Percentiles rank a stretch among this genome's conserved stretches.
These are phyloP conservation scores for Royoungia palumana DNA, from an alignment of 768 basidiomycete genomes.

Conservation along the genomic window DNA sequence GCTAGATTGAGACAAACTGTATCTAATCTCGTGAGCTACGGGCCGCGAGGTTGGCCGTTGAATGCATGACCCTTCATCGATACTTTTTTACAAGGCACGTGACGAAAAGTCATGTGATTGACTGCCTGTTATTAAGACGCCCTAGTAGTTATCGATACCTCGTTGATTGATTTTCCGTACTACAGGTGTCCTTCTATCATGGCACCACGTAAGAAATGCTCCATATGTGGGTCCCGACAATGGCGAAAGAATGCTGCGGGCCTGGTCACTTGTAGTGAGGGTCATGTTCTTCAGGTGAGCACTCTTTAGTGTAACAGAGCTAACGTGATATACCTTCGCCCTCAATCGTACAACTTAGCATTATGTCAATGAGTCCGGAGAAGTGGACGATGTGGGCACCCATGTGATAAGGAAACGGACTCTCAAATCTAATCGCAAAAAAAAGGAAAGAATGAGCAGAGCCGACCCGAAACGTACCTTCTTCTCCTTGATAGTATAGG, in stretches of 20 bases:
- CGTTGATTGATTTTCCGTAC: no score
- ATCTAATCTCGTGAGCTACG: no score
- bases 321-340: neutral
- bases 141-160: no score
- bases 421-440: slow-evolving; percentile 55
- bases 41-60: no score
- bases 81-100: no score
- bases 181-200: slow-evolving; percentile 30
- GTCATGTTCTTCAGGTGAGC: slow-evolving; percentile 82
- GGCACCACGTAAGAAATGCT: slow-evolving; percentile 65
- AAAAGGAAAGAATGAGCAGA: slow-evolving; percentile 46
- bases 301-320: neutral
- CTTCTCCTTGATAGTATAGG: neutral
- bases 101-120: no score
- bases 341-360: slow-evolving; percentile 43
- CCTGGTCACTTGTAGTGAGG: slow-evolving; percentile 82
- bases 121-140: no score
- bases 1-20: no score
- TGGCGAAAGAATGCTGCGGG: slow-evolving; percentile 90
- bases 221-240: slow-evolving; percentile 75
- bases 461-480: slow-evolving; percentile 57
- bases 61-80: no score
- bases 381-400: slow-evolving; percentile 59
- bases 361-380: slow-evolving; percentile 77
- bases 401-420: slow-evolving; percentile 65